Conservation (phyloP, 1,284 basidiomycete genomes). For the Ganoderma multipileum region DNA sequence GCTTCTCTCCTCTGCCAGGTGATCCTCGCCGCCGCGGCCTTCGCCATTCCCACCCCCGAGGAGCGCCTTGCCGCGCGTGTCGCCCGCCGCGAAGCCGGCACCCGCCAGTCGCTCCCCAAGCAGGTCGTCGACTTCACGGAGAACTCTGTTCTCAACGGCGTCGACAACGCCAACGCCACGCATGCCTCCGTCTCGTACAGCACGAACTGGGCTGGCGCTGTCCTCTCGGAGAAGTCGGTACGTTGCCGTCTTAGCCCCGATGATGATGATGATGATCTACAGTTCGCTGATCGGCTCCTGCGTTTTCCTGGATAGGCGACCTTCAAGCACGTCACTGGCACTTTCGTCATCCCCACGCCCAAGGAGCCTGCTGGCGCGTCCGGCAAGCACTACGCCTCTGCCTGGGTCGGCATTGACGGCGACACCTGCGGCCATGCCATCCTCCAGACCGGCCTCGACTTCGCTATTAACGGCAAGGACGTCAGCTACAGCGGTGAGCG, state of each 20-base stretch:
- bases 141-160: neutral
- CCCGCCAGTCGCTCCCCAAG: slow-evolving; percentile 29
- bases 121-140: slow-evolving; percentile 4
- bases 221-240: slow-evolving; percentile 29
- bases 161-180: slow-evolving; percentile 25
- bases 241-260: slow-evolving; percentile 2
- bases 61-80: slow-evolving; percentile 29
- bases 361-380: slow-evolving; percentile 33
- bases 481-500: slow-evolving; percentile 31
- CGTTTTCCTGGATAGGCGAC: slow-evolving; percentile 26
- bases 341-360: slow-evolving; percentile 41
- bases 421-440: slow-evolving; percentile 29
- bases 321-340: slow-evolving; percentile 39
- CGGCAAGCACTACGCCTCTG: slow-evolving; percentile 37
- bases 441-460: slow-evolving; percentile 40
- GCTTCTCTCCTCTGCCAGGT: slow-evolving; percentile 30
- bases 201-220: slow-evolving; percentile 38
- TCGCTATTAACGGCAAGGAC: slow-evolving; percentile 32
- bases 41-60: slow-evolving; percentile 28
- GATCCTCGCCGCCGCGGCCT: slow-evolving; percentile 32
- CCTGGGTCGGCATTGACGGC: slow-evolving; percentile 31
- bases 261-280: too few relatives aligned
- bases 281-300: neutral
- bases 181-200: slow-evolving; percentile 30
- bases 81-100: slow-evolving; percentile 24